phyloP scores from a whole-genome alignment of 371 early-diverging fungal genomes.

The Actinomortierella wolfii region DNA sequence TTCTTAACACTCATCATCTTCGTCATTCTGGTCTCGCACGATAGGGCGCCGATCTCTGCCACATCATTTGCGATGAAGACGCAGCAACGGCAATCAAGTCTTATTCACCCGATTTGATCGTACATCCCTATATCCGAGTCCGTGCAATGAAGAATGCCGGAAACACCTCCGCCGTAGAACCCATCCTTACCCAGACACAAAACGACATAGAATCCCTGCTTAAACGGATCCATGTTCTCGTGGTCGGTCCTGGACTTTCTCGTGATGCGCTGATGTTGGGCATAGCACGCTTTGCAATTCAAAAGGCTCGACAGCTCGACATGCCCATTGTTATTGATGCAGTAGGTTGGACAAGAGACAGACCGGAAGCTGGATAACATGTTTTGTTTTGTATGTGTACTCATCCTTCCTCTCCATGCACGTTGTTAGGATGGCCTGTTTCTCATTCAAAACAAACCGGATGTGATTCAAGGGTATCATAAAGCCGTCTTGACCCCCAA shows the following conservation, averaged over 20 bases:
- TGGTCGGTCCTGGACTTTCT: constrained; percentile 93
- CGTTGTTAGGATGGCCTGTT: constrained; percentile 77
- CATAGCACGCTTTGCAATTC: constrained; percentile 63
- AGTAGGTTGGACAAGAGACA: constrained; percentile 52
- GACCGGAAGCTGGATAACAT: not conserved
- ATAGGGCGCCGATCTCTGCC: constrained; percentile 91
- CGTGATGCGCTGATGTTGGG: constrained; percentile 73
- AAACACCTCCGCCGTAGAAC: constrained; percentile 18
- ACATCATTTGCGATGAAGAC: constrained; percentile 86
- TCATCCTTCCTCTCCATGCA: not conserved
- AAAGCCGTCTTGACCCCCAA: constrained; percentile 93
- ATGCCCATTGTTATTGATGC: constrained; percentile 93
- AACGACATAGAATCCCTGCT: constrained; percentile 57
- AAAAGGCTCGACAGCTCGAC: constrained; percentile 58
- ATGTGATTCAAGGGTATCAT: constrained; percentile 69
- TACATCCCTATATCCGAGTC: constrained; percentile 62
- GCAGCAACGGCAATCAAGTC: constrained; percentile 83
- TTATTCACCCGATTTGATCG: constrained; percentile 58
- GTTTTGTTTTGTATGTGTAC: not conserved
- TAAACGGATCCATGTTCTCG: constrained; percentile 80
- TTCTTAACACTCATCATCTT: not conserved
- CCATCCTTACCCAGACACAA: constrained; percentile 33
- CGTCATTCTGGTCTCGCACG: not conserved
- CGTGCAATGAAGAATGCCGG: constrained; percentile 4
- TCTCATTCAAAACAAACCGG: constrained; percentile 75